phyloP scores from a whole-genome alignment of 2,329 filamentous ascomycete genomes.

The Lasiodiplodia sp. region DNA sequence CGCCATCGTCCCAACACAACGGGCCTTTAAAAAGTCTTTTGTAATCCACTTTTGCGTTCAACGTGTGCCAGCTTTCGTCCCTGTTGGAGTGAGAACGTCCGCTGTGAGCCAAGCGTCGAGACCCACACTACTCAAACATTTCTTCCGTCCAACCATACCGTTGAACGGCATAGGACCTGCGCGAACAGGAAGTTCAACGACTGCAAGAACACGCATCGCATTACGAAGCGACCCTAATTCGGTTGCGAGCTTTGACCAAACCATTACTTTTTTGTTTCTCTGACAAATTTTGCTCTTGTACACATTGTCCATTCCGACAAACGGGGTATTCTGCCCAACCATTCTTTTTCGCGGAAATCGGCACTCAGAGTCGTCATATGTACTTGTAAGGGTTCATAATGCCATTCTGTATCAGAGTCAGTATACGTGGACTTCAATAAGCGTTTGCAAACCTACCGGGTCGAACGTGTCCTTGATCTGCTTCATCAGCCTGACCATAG shows the following conservation, averaged over 20 bases:
- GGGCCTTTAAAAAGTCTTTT: neutral
- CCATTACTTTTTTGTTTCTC: neutral
- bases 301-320: neutral
- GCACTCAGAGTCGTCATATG: conserved; percentile 57
- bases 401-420: conserved; percentile 70
- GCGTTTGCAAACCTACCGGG: conserved; percentile 68
- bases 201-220: neutral
- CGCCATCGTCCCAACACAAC: neutral
- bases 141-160: conserved; percentile 17
- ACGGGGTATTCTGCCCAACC: neutral
- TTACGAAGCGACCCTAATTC: neutral
- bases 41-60: neutral
- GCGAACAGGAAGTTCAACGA: neutral
- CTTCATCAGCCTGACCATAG: conserved; percentile 90
- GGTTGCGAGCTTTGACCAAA: neutral
- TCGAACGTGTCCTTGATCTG: conserved; percentile 94
- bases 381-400: conserved; percentile 99
- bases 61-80: neutral
- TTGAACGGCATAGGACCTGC: neutral
- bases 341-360: neutral
- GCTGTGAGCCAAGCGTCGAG: neutral
- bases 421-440: neutral
- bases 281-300: neutral
- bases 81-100: neutral
- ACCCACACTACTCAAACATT: conserved; percentile 5